Percentiles rank a stretch among this genome's conserved stretches.
phyloP scores from a whole-genome alignment of 2,329 filamentous ascomycete species.

The Penicillium sp. region DNA sequence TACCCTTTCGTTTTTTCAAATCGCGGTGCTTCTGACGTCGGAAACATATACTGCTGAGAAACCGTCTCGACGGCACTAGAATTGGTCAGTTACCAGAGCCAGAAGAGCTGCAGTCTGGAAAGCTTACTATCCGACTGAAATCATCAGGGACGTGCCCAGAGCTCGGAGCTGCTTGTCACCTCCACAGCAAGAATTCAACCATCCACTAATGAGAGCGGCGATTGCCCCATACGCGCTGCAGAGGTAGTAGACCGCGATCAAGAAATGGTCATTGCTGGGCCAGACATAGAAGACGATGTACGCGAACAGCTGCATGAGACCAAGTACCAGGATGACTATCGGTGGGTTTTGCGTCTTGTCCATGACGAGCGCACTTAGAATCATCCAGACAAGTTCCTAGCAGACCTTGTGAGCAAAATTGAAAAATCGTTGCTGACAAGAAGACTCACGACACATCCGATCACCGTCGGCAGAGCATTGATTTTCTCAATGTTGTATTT shows the following conservation, averaged over 20 bases:
- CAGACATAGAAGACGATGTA: conserved; percentile 42
- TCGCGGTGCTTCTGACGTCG: background rate
- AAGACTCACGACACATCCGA: background rate
- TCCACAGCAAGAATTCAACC: conserved; percentile 44
- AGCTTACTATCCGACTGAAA: background rate
- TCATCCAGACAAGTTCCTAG: background rate
- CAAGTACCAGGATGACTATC: conserved; percentile 34
- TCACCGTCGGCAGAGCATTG: background rate
- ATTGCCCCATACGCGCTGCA: conserved; percentile 44
- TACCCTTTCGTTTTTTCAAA: background rate
- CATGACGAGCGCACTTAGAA: conserved; percentile 1
- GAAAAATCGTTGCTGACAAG: no score
- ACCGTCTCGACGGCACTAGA: background rate
- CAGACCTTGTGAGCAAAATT: background rate
- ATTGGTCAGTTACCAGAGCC: background rate
- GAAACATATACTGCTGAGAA: background rate
- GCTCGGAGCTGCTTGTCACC: conserved; percentile 47
- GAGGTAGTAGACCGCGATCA: conserved; percentile 43
- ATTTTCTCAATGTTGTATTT: background rate
- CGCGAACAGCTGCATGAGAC: conserved; percentile 36
- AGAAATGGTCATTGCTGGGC: conserved; percentile 38
- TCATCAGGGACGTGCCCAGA: conserved; percentile 34
- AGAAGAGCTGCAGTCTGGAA: no score
- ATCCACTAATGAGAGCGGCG: conserved; percentile 44
- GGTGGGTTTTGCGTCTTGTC: conserved; percentile 1